Evolutionary conservation across 345 rosid genomes (phyloP).

Genomic region (Erysimum cheiranthoides): DNA sequence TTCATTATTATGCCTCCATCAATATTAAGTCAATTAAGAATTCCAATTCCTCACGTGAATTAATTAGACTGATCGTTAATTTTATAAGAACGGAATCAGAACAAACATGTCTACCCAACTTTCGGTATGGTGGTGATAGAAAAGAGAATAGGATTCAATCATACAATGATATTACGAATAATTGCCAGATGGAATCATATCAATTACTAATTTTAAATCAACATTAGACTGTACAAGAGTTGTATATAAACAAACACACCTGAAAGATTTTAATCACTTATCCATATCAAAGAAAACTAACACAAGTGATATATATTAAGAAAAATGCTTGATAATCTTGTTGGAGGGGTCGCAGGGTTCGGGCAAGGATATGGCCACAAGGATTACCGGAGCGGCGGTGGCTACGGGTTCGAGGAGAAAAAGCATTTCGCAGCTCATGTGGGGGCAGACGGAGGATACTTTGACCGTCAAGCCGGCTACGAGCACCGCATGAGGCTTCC

Average conservation of each 20-base stretch:
- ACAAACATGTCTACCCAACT: slow-evolving; percentile 40
- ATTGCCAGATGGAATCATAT: slow-evolving; percentile 13
- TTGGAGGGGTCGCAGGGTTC: slow-evolving; percentile 4
- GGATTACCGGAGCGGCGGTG: background rate
- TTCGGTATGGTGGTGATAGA: slow-evolving; percentile 40
- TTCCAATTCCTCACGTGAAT: slow-evolving; percentile 2
- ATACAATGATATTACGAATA: background rate
- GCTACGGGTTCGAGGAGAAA: slow-evolving; percentile 34
- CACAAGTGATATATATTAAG: slow-evolving; percentile 4
- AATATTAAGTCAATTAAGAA: background rate
- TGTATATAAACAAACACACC: slow-evolving; percentile 27
- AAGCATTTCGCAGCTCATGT: slow-evolving; percentile 30
- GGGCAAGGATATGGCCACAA: slow-evolving; percentile 13
- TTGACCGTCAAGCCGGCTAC: slow-evolving; percentile 28
- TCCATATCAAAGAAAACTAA: slow-evolving; percentile 21
- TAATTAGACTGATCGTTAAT: slow-evolving; percentile 2
- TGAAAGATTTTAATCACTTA: slow-evolving; percentile 8
- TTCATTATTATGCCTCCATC: background rate
- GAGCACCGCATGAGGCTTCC: slow-evolving; percentile 36
- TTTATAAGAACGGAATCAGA: slow-evolving; percentile 34
- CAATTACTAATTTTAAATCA: background rate
- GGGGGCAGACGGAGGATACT: slow-evolving; percentile 33
- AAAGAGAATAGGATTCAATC: slow-evolving; percentile 43
- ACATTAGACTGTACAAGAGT: background rate
- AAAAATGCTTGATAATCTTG: slow-evolving; percentile 39